A percentile compares a stretch with the other conserved stretches of the same genome.
These are phyloP conservation scores for Candida ponderosae DNA, from an alignment of 805 yeast species.

Conservation along the genomic window DNA sequence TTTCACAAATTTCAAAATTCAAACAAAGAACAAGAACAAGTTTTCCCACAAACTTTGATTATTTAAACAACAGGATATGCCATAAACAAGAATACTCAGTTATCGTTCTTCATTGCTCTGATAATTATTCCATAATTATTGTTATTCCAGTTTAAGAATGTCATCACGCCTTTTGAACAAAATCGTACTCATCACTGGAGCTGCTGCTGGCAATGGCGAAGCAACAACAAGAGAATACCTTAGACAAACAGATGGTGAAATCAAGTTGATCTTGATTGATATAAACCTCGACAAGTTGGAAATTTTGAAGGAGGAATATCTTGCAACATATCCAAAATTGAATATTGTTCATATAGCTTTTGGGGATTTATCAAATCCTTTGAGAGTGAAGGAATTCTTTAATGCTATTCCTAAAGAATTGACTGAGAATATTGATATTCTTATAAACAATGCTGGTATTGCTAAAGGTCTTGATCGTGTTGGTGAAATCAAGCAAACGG, in stretches of 20 bases:
- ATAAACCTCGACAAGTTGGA: constrained; percentile 56
- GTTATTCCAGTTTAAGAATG: too few species aligned
- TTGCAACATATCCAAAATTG: constrained; percentile 35
- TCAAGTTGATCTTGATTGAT: constrained; percentile 68
- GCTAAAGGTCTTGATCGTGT: constrained; percentile 76
- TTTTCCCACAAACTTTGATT: too few species aligned
- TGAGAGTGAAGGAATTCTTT: constrained; percentile 44
- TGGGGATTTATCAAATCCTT: constrained; percentile 51
- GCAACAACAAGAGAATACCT: constrained; percentile 86
- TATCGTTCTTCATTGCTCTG: too few species aligned
- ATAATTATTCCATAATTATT: too few species aligned
- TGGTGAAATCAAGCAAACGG: constrained; percentile 55
- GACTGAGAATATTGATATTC: constrained; percentile 52
- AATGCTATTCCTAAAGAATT: constrained; percentile 37
- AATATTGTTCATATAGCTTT: constrained; percentile 30
- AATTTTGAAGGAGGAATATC: constrained; percentile 38
- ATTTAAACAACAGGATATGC: too few species aligned
- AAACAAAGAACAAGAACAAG: too few species aligned
- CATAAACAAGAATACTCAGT: too few species aligned
- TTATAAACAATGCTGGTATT: constrained; percentile 66
- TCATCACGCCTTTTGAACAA: constrained; percentile 64
- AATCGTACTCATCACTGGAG: constrained; percentile 81
- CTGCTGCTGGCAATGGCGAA: constrained; percentile 89
- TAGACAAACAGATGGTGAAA: constrained; percentile 55
- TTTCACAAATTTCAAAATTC: too few species aligned